These are phyloP conservation scores for Cinnamomum micranthum DNA, from an alignment of 164 flowering plant genomes.

Conservation along the genomic window DNA sequence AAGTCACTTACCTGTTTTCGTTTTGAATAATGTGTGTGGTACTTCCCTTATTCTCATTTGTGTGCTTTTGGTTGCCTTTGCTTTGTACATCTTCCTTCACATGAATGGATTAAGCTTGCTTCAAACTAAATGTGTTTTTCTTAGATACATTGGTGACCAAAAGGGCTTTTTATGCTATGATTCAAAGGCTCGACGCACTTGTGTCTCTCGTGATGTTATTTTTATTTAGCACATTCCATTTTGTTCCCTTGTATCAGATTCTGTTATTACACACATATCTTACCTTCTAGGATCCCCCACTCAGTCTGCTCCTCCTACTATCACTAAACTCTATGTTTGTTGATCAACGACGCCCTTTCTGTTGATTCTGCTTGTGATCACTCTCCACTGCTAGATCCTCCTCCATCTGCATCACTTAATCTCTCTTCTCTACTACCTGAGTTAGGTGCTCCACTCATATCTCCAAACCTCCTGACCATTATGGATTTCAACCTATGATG, in stretches of 20 bases:
- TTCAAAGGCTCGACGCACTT: background rate
- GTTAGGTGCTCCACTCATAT: background rate
- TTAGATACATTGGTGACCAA: background rate
- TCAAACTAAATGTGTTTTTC: background rate
- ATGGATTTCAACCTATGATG: too few relatives aligned
- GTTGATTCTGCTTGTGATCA: background rate
- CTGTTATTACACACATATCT: background rate
- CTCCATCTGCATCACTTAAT: background rate
- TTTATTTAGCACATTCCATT: background rate
- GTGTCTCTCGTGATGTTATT: background rate
- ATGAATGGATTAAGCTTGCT: background rate
- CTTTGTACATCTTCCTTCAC: too few relatives aligned
- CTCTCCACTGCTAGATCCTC: background rate
- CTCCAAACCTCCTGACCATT: background rate
- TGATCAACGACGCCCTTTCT: background rate
- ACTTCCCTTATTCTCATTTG: too few relatives aligned
- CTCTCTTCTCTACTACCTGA: background rate
- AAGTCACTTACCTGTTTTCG: too few relatives aligned
- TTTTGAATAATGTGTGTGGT: too few relatives aligned
- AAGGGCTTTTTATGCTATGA: background rate
- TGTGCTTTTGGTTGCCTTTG: too few relatives aligned
- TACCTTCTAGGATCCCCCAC: background rate
- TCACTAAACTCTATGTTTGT: background rate
- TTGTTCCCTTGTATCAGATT: background rate
- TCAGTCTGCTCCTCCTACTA: background rate